Base-by-base conservation (phyloP, 2,329 filamentous ascomycete genomes). In the Ceratocystis eucalypticola region DNA sequence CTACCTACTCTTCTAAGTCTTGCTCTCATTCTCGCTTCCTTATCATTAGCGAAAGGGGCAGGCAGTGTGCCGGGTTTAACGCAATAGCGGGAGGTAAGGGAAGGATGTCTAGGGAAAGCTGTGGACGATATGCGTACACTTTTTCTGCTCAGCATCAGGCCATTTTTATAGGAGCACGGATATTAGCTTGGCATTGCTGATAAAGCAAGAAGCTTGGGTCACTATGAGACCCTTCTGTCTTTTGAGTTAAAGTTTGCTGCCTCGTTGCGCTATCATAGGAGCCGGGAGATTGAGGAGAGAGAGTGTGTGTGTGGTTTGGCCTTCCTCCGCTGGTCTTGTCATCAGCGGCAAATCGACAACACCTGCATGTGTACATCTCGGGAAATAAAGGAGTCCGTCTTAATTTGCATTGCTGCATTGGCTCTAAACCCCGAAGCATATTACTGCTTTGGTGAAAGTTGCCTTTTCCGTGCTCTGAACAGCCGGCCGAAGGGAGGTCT, bases 191-290 rank as follows among this genome's bases (percentile, higher is more conserved):
- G 15, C 30, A n/a, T 33, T 59, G 55, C 30, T 37, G 28, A 59
- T 59, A 59, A 59, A 17, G 55, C 55, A 33, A 15, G 7, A 59
- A 59, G 55, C 55, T 20, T 59, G 17, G 55, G n/a, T 59, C 55
- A 33, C 17, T 10, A 6, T 8, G 1, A 17, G 28, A 37, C 33
- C 8, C 15, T 37, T 37, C 8, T 7, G 28, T 8, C 25, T 59
- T 59, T 59, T 59, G 55, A 59, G 55, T 59, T 59, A 33, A 59
- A 37, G 55, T 59, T 59, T 59, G 37, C 55, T 59, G 55, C 25
- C 28, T 59, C 28, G 25, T 59, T 59, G 55, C 55, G 28, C 55
- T 30, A 59, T 59, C 55, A 59, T 37, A 20, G 8, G 28, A 37
- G 55, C 53, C 25, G 53, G 20, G 25, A 59, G 55, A 30, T n/a